These are phyloP conservation scores for Pythium phragmiticola DNA, from an alignment of 352 stramenopile species.

Conservation along the genomic window DNA sequence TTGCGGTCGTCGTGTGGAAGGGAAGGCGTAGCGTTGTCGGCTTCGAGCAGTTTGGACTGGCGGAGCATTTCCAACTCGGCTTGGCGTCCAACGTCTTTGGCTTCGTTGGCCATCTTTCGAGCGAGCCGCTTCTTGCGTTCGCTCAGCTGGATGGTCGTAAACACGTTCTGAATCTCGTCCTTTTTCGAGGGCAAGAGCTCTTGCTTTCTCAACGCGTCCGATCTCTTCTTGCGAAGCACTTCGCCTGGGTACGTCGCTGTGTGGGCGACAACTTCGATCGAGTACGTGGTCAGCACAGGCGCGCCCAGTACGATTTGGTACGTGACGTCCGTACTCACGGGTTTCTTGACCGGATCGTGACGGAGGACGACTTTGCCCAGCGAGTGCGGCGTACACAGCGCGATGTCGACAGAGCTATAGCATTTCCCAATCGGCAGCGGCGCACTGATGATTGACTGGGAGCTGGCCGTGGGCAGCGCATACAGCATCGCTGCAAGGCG, in stretches of 20 bases:
- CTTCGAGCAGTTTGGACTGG: constrained; percentile 45
- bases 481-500: constrained; percentile 78
- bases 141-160: constrained; percentile 67
- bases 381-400: constrained; percentile 59
- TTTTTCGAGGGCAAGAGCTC: constrained; percentile 54
- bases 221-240: constrained; percentile 44
- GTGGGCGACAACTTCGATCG: constrained; percentile 48
- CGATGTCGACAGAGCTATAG: constrained; percentile 47
- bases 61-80: constrained; percentile 55
- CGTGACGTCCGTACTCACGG: constrained; percentile 42
- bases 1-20: constrained; percentile 43
- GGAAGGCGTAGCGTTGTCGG: constrained; percentile 37
- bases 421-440: constrained; percentile 57
- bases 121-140: constrained; percentile 66
- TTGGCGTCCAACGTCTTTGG: constrained; percentile 41
- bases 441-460: constrained; percentile 13
- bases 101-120: constrained; percentile 42
- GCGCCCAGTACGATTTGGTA: constrained; percentile 79
- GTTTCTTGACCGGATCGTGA: constrained; percentile 56
- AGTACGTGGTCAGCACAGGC: constrained; percentile 69
- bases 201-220: constrained; percentile 64
- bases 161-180: constrained; percentile 65
- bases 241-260: constrained; percentile 51
- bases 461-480: constrained; percentile 35
- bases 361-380: constrained; percentile 65